Evolutionary conservation across 805 yeast genomes (phyloP).

Genomic region (Torulaspora franciscae): DNA sequence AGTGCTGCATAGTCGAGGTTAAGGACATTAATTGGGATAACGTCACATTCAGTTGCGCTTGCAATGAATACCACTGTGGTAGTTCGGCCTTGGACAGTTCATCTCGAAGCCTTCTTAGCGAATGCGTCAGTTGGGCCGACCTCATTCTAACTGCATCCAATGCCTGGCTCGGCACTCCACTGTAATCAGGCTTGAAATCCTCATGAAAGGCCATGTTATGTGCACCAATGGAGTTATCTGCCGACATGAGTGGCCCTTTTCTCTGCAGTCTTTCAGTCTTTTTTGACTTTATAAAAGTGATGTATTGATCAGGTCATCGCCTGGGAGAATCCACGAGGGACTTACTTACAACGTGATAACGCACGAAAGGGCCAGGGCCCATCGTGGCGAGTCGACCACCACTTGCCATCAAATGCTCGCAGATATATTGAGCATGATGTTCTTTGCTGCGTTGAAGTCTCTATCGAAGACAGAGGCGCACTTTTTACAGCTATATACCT

Average conservation of each 20-base stretch:
- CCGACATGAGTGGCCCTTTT: conserved; percentile 3
- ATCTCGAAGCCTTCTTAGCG: conserved; percentile 51
- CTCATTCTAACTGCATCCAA: conserved; percentile 60
- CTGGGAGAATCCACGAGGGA: no score
- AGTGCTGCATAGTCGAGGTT: conserved; percentile 60
- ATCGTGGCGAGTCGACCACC: no score
- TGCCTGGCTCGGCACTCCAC: conserved; percentile 55
- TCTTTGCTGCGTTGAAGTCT: no score
- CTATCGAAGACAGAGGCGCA: no score
- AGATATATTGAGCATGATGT: no score
- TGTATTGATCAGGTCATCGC: neutral
- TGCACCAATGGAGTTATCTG: conserved; percentile 8
- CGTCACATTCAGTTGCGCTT: conserved; percentile 77
- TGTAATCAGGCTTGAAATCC: conserved; percentile 30
- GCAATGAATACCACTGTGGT: conserved; percentile 57
- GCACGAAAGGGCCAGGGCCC: no score
- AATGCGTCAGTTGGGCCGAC: conserved; percentile 55
- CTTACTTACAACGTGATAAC: no score
- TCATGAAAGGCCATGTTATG: conserved; percentile 14
- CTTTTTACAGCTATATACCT: no score
- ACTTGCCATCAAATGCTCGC: no score
- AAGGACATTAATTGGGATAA: conserved; percentile 77
- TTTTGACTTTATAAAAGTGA: neutral
- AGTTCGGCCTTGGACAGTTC: conserved; percentile 45
- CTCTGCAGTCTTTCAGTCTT: neutral